Evolutionary conservation across 2,329 filamentous ascomycete species (phyloP), one percentile per base, ranked within the genome.

Genomic region (Monascus ruber): DNA sequence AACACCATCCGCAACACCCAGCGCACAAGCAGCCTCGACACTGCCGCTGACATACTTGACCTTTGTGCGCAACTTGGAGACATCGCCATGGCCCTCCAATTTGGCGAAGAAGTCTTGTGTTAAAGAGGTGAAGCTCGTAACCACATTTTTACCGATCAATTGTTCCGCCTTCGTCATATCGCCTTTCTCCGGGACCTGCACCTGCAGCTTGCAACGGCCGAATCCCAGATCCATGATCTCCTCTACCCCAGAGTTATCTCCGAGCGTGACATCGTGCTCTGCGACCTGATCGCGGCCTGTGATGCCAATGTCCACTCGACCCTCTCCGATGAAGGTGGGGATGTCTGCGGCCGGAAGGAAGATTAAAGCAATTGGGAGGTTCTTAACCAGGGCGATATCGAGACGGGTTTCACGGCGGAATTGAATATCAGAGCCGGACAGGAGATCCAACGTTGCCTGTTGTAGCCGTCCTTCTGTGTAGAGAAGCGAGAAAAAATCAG

Each of bases 341-440:
- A 98, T 98, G 62, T 98, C 91, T 50, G 87, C 88, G 31, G 89
- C 91, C 26, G 91, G 91, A 25, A 98, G 83, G 72, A 98, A 98
- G 58, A 98, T 81, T 44, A 98, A 83, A 10, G 91, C 91, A 53
- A 98, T 86, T 29, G 85, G 85, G 26, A 91, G 79, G 68, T 98
- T 98, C 72, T 95, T 94, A 59, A 96, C 91, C 25, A 98, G 81
- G 10, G 91, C 91, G 58, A 98, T 95, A 63, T 98, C 91, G 54
- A 96, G 84, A 42, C 91, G 83, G 62, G 83, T 87, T 71, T 95
- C 87, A 58, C 91, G 82, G 62, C 85, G 81, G 71, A 98, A 98
- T 64, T 98, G 87, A 54, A 98, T 89, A 63, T 98, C 91, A 54
- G 84, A 86, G 49, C 91, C 91, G 57, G 88, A 76, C 39, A 98